phyloP scores from a whole-genome alignment of 2,329 filamentous ascomycete species.

The Alternaria consortialis region DNA sequence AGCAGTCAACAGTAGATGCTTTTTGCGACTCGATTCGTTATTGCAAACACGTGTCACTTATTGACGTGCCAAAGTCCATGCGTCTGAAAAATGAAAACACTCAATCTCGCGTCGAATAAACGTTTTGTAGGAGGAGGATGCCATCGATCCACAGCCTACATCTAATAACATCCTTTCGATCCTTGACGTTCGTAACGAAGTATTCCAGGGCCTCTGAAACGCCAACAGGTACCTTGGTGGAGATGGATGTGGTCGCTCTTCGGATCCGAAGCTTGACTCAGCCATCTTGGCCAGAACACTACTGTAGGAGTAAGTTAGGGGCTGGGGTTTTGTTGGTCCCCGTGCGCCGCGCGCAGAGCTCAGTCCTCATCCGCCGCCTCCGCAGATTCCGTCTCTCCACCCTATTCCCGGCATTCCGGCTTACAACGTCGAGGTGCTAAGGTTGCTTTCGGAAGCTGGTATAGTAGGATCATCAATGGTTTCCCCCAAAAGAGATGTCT shows the following conservation, averaged over 20 bases:
- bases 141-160: neutral
- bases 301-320: neutral
- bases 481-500: neutral
- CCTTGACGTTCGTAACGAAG: neutral
- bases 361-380: constrained; percentile 6
- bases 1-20: neutral
- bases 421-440: neutral
- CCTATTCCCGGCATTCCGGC: constrained; percentile 1
- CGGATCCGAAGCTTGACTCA: constrained; percentile 3
- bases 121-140: neutral
- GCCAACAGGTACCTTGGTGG: neutral
- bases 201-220: neutral
- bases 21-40: neutral
- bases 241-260: neutral
- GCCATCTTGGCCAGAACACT: constrained; percentile 3
- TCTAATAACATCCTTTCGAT: neutral
- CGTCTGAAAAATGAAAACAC: neutral
- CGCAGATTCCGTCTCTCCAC: constrained; percentile 8
- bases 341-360: neutral
- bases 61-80: neutral
- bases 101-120: neutral
- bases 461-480: neutral
- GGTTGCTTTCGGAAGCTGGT: neutral
- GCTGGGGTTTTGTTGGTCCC: neutral
- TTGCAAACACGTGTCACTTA: neutral